Base-by-base conservation (phyloP, 2,329 filamentous ascomycete genomes). In the Shiraia sp. region DNA sequence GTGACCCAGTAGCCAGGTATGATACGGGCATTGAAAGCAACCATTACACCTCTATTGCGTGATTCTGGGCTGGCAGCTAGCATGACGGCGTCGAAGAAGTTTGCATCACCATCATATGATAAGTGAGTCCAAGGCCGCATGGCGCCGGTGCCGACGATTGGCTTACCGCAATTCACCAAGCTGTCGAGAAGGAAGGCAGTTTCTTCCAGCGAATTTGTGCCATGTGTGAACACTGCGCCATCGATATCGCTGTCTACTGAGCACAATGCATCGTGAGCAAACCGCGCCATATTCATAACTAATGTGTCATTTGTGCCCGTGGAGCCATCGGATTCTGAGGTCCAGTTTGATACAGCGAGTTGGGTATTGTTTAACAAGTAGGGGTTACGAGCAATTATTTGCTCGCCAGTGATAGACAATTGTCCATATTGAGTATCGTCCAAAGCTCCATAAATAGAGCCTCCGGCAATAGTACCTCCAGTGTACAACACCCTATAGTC, bases 241-340 rank as follows among this genome's bases (percentile, higher is more conserved):
- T 43, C 51, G 5, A 64, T 63, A 22, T 64, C 61, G 17, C 58
- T 62, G 27, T 63, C 59, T 9, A 42, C 32, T 0, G 57, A 61
- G 23, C 59, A 64, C 2, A 64, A 32, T 2, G 59, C 59, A 25
- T 61, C 54, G 26, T 59, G 39, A 1, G 51, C 52, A 30, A 64
- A 64, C 3, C 59, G 49, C 5, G 59, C 62, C 61, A 64, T 64
- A 42, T 64, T 61, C 59, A 63, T 64, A 19, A 59, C 61, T 1
- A 64, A 28, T 3, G 53, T 50, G 37, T 64, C 61, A 23, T 56
- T 59, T 3, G 58, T 63, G 8, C 59, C 61, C 0, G 59, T 62
- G 0, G 58, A 62, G 14, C 49, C 45, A 16, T 55, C 41, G 7
- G 25, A 32, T 23, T 49, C 24, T 0, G 49, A 46, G 0, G 55